Evolutionary conservation across 768 basidiomycete species (phyloP).

Genomic region (Pleurotus tuoliensis): DNA sequence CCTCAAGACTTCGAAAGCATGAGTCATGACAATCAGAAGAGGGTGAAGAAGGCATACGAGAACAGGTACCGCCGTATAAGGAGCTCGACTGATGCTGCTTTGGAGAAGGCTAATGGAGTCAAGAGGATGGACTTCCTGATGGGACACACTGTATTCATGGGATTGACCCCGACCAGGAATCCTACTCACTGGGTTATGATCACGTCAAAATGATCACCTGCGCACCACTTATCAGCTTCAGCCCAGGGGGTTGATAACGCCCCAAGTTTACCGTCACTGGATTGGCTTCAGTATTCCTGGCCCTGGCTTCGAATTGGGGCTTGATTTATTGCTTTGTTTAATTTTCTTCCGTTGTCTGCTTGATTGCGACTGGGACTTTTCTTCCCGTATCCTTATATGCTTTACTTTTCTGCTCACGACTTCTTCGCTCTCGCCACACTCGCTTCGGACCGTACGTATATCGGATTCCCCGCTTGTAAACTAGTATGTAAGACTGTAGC

Average conservation of each 20-base stretch:
- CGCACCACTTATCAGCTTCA: no score
- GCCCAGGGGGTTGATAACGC: background rate
- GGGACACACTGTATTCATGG: constrained; percentile 33
- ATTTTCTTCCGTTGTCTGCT: background rate
- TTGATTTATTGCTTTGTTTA: background rate
- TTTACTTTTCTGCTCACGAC: background rate
- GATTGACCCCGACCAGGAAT: constrained; percentile 28
- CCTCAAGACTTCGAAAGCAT: constrained; percentile 34
- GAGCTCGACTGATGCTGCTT: constrained; percentile 24
- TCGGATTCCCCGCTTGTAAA: background rate
- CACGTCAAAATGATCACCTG: background rate
- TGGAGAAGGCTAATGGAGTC: constrained; percentile 33
- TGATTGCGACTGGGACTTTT: background rate
- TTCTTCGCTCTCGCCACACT: background rate
- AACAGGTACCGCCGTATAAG: constrained; percentile 31
- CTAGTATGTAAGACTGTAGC: background rate
- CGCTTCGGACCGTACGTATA: background rate
- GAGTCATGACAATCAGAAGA: constrained; percentile 24
- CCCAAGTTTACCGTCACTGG: background rate
- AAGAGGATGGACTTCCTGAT: constrained; percentile 52
- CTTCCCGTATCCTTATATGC: background rate
- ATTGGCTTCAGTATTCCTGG: background rate
- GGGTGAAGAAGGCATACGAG: constrained; percentile 39
- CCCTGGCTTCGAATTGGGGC: background rate
- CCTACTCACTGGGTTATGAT: background rate